Conservation (phyloP, 1,139 yeast species). For the Arxiozyma heterogenica region DNA sequence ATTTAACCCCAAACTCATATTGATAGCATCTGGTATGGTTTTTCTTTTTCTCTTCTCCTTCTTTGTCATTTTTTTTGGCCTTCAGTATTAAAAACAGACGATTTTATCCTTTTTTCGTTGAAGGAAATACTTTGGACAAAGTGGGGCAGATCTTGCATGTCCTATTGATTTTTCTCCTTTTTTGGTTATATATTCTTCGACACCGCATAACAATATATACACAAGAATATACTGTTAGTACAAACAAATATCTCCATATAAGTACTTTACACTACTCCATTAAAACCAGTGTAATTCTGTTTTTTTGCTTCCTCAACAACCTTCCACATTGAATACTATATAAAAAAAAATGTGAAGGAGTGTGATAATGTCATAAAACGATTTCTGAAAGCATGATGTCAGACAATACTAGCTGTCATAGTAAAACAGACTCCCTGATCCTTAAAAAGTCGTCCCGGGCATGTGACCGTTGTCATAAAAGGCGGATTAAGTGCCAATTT, state of each 20-base stretch:
- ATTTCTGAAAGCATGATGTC: too few relatives aligned
- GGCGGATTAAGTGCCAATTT: constrained; percentile 50
- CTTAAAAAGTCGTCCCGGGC: constrained; percentile 14
- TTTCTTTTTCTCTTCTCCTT: too few relatives aligned
- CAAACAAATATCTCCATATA: background rate
- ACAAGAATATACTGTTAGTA: background rate
- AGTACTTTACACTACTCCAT: too few relatives aligned
- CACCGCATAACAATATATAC: background rate
- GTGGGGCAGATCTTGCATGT: background rate
- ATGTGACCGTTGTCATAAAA: constrained; percentile 42
- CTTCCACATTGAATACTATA: too few relatives aligned
- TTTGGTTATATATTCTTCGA: too few relatives aligned
- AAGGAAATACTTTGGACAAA: background rate
- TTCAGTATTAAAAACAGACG: background rate
- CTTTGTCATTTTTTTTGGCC: background rate
- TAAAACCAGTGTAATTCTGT: too few relatives aligned
- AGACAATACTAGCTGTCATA: too few relatives aligned
- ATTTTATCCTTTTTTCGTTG: background rate
- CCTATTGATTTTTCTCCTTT: background rate
- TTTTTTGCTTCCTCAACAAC: too few relatives aligned
- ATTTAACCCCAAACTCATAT: background rate
- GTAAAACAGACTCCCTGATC: too few relatives aligned
- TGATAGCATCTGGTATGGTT: background rate
- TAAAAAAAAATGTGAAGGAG: too few relatives aligned
- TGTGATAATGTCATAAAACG: too few relatives aligned